Percentiles rank a stretch among this genome's conserved stretches.
These are phyloP conservation scores for Emmonsiellopsis sp. DNA, from an alignment of 2,329 filamentous ascomycete genomes.

Conservation along the genomic window DNA sequence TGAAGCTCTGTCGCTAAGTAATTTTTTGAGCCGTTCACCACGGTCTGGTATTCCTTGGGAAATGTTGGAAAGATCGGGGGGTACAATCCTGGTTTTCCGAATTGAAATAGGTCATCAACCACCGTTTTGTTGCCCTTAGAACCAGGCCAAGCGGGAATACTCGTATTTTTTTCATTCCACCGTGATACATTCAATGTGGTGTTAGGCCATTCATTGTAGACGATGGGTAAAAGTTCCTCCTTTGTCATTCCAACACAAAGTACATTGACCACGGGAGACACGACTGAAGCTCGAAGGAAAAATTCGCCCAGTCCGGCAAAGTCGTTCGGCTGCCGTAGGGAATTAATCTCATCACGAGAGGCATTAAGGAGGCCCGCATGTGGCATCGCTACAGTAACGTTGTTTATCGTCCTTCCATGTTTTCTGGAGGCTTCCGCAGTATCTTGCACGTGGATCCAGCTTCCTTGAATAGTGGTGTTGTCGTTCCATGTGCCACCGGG, in stretches of 20 bases:
- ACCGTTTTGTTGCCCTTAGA: conserved; percentile 47
- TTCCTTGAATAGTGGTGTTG: conserved; percentile 60
- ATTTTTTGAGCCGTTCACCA: conserved; percentile 43
- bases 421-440: conserved; percentile 43
- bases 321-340: conserved; percentile 60
- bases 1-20: conserved; percentile 51
- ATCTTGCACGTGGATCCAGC: conserved; percentile 58
- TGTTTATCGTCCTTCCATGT: conserved; percentile 57
- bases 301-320: conserved; percentile 61
- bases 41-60: conserved; percentile 57
- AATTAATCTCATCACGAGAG: conserved; percentile 51
- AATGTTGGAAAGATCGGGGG: conserved; percentile 47
- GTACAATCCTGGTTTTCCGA: conserved; percentile 47
- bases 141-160: conserved; percentile 29
- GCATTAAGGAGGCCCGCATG: conserved; percentile 62
- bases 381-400: conserved; percentile 68
- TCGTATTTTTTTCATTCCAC: conserved; percentile 20
- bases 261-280: conserved; percentile 62
- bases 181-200: conserved; percentile 19
- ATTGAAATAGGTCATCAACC: conserved; percentile 63
- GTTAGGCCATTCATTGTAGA: conserved; percentile 54
- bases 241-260: conserved; percentile 59
- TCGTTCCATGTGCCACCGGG: conserved; percentile 59
- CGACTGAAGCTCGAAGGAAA: conserved; percentile 56
- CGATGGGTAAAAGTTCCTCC: conserved; percentile 53